Evolutionary conservation across 2,329 filamentous ascomycete genomes (phyloP).

Genomic region (Alternaria solani): DNA sequence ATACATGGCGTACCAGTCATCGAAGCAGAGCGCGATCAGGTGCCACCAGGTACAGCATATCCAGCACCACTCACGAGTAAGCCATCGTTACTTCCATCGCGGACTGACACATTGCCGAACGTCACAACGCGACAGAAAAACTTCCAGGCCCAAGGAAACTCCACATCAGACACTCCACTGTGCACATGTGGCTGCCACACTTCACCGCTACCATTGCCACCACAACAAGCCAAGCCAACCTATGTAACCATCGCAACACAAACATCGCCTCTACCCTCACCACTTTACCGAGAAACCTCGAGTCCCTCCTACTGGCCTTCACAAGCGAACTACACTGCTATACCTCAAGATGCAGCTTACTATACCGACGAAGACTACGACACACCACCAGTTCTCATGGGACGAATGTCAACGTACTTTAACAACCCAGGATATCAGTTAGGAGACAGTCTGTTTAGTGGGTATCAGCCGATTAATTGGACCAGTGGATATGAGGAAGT

Average conservation of each 20-base stretch:
- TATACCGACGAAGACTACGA: constrained; percentile 12
- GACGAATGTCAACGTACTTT: constrained; percentile 45
- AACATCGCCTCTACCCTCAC: constrained; percentile 27
- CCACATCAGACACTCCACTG: not conserved
- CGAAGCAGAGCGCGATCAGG: not conserved
- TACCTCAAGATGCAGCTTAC: constrained; percentile 15
- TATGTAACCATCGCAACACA: constrained; percentile 38
- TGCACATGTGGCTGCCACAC: constrained; percentile 29
- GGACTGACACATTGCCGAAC: no score
- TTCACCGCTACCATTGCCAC: not conserved
- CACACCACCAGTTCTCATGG: constrained; percentile 41
- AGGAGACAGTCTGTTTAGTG: constrained; percentile 39
- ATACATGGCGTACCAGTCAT: not conserved
- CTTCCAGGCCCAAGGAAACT: not conserved
- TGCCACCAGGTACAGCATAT: not conserved
- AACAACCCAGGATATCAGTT: constrained; percentile 44
- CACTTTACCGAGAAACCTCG: constrained; percentile 20
- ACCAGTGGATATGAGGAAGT: not conserved
- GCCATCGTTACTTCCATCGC: not conserved
- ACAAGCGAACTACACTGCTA: constrained; percentile 18
- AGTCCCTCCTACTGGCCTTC: constrained; percentile 9
- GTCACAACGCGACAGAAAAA: not conserved
- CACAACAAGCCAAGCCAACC: not conserved
- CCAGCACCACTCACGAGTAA: not conserved
- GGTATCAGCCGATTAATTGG: constrained; percentile 27